These are phyloP conservation scores for Termitomyces bulborhizus DNA, from an alignment of 768 basidiomycete genomes.

Conservation along the genomic window DNA sequence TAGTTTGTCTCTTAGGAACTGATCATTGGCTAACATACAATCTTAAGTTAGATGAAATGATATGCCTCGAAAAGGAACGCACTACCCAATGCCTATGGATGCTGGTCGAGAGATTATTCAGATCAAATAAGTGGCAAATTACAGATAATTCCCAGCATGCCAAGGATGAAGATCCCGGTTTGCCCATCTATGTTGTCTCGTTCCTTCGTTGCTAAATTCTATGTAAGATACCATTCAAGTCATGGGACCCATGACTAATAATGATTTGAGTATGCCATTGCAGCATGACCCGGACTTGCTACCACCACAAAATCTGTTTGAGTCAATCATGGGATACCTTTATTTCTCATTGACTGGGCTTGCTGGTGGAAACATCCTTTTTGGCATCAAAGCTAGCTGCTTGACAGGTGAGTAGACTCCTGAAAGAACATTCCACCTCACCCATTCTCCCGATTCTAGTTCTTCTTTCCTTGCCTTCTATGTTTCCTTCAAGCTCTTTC, in stretches of 20 bases:
- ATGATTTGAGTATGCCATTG: slow-evolving; percentile 51
- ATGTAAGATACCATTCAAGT: slow-evolving; percentile 47
- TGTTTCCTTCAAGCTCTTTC: slow-evolving; percentile 44
- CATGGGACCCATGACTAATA: slow-evolving; percentile 29
- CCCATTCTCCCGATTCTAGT: slow-evolving; percentile 30
- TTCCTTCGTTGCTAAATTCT: not conserved
- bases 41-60: slow-evolving; percentile 54
- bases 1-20: slow-evolving; percentile 24
- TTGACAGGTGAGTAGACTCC: slow-evolving; percentile 41
- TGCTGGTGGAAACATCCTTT: slow-evolving; percentile 55
- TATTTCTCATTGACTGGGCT: slow-evolving; percentile 35
- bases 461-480: slow-evolving; percentile 51
- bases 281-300: slow-evolving; percentile 70
- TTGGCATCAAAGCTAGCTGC: slow-evolving; percentile 65
- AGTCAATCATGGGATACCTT: slow-evolving; percentile 40
- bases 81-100: slow-evolving; percentile 47
- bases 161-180: slow-evolving; percentile 73
- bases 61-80: slow-evolving; percentile 46
- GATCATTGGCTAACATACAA: not conserved
- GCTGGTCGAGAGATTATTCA: slow-evolving; percentile 36
- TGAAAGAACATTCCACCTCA: not conserved
- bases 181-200: not conserved
- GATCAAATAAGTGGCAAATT: slow-evolving; percentile 40
- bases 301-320: slow-evolving; percentile 57
- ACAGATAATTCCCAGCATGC: slow-evolving; percentile 35